Base-by-base conservation (phyloP, 192 early-diverging fungal genomes). In the Podila epicladia region DNA sequence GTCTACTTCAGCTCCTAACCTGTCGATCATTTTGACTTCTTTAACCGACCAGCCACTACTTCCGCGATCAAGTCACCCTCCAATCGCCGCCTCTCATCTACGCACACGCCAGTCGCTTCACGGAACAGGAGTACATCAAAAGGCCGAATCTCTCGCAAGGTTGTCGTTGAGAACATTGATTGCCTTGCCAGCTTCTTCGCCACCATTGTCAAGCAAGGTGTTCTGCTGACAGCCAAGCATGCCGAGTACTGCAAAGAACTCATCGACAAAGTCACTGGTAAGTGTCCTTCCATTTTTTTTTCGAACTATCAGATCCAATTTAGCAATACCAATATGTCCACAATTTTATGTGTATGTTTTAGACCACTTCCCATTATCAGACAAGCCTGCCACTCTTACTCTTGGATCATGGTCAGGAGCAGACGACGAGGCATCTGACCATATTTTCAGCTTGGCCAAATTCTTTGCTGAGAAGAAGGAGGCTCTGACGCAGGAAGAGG, bases 361-460 rank as follows among this genome's bases (percentile, higher is more conserved):
- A 55, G 53, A 55, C 5, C 53, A 26, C 41, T 17, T 17, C 53
- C 53, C 53, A 24, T 55, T 22, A 0, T 7, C 20, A 8, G 24
- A 55, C 53, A 55, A 55, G 24, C n/a, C 2, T 11, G 11, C 53
- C 8, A 55, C 19, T 55, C n/a, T 55, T 20, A 24, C 53, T 24
- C 17, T 55, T n/a, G 53, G 53, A 55, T 55, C 53, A 55, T 55
- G 53, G 53, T 55, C 24, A n/a, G 24, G 53, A n/a, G 53, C 53
- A 24, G 53, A 55, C 53, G 24, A 55, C 24, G 20, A 55, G 17
- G 22, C 53, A n/a, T 55, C 53, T 3, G 53, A 55, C 53, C 24
- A 55, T 6, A n/a, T 55, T 24, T 26, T n/a, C n/a, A 55, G 24
- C 20, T 12, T 55, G 20, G 53, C 53, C 24, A 26, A 24, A 55